phyloP scores from a whole-genome alignment of 2,329 filamentous ascomycete genomes.

The Aureobasidium sp. region DNA sequence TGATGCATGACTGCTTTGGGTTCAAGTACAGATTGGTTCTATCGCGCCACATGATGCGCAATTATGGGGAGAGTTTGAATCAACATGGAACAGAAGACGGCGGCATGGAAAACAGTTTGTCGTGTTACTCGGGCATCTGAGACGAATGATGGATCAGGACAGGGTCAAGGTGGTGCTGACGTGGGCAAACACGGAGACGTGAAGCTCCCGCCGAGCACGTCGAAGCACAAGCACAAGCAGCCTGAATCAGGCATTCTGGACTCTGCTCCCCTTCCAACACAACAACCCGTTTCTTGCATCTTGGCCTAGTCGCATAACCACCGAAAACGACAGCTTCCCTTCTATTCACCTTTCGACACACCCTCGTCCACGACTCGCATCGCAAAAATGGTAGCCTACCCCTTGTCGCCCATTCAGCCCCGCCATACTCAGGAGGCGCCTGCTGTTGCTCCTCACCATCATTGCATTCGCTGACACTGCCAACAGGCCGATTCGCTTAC shows the following conservation, averaged over 20 bases:
- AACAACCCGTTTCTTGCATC: neutral
- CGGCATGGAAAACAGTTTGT: neutral
- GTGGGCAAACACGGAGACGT: neutral
- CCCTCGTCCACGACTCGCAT: constrained; percentile 1
- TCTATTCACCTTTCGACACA: neutral
- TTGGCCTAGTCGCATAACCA: neutral
- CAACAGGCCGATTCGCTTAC: constrained; percentile 90
- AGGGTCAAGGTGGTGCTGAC: constrained; percentile 1
- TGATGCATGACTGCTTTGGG: constrained; percentile 7
- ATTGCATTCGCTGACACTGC: constrained; percentile 14
- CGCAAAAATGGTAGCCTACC: constrained; percentile 21
- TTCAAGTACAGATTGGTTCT: constrained; percentile 80
- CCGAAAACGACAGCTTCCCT: neutral
- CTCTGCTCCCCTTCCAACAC: neutral
- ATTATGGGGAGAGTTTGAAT: neutral
- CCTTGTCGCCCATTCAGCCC: constrained; percentile 18
- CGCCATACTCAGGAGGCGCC: constrained; percentile 12
- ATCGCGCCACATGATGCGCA: constrained; percentile 64
- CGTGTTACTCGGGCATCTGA: neutral
- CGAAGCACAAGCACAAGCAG: neutral
- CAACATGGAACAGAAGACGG: neutral
- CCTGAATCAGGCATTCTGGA: constrained; percentile 4
- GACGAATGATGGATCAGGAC: neutral
- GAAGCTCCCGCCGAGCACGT: neutral
- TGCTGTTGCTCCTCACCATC: neutral